Percentiles rank a stretch among this genome's conserved stretches.
Conservation (phyloP, 148 eudicot species). For the Pouteria glomerata region DNA sequence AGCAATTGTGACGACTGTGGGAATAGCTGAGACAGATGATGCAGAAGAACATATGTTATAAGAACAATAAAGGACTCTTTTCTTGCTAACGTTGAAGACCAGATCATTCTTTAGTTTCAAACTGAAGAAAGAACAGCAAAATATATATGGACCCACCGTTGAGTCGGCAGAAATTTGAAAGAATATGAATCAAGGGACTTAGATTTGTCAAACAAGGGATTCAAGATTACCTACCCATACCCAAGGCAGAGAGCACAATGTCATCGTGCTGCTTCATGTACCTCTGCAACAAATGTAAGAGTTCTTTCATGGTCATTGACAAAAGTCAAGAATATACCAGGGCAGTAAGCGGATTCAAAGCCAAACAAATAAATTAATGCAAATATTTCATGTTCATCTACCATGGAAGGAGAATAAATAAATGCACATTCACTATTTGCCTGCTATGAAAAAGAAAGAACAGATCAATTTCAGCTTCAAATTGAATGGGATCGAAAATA, state of each 20-base stretch:
- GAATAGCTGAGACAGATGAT: constrained; percentile 35
- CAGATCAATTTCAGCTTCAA: too few species aligned
- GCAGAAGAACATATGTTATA: too few species aligned
- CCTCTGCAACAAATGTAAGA: constrained; percentile 25
- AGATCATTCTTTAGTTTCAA: too few species aligned
- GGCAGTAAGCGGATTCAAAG: not conserved
- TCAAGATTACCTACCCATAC: constrained; percentile 34
- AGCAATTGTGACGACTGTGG: constrained; percentile 45
- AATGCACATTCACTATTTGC: too few species aligned
- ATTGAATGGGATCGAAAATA: not conserved
- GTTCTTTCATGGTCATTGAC: not conserved
- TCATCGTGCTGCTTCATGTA: constrained; percentile 39
- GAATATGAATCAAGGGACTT: not conserved
- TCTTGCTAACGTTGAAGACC: too few species aligned
- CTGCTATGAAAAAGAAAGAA: too few species aligned
- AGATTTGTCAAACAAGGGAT: not conserved
- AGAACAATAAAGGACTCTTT: too few species aligned
- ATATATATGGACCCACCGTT: too few species aligned
- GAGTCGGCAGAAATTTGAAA: too few species aligned
- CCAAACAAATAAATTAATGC: not conserved
- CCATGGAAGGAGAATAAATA: too few species aligned
- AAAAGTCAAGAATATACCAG: not conserved
- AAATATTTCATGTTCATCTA: not conserved
- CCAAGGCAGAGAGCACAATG: constrained; percentile 50
- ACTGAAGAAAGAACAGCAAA: too few species aligned